These are phyloP conservation scores for Oenanthe sinensis DNA, from an alignment of 129 eudicot species.

Conservation along the genomic window DNA sequence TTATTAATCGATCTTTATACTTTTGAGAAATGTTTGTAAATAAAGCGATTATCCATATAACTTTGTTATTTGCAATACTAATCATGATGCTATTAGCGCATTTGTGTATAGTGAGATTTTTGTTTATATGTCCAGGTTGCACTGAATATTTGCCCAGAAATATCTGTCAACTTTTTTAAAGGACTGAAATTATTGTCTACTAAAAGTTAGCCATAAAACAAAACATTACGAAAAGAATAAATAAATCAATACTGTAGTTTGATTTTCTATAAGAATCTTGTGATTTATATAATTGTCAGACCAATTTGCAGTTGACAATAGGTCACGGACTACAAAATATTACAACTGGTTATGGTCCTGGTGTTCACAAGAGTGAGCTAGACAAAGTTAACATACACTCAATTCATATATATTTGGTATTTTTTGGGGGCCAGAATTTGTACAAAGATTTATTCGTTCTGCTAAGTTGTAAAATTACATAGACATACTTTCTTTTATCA, in stretches of 20 bases:
- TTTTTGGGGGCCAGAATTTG: background rate
- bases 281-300: background rate
- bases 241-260: background rate
- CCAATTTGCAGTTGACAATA: background rate
- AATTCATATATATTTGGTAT: background rate
- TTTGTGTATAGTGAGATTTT: background rate
- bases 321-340: conserved; percentile 1
- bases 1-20: too few species aligned
- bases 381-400: background rate
- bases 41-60: background rate
- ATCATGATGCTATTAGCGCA: background rate
- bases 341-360: conserved; percentile 12
- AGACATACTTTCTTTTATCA: background rate
- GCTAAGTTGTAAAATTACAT: background rate
- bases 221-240: background rate
- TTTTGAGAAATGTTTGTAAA: background rate
- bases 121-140: background rate
- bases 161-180: background rate
- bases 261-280: conserved; percentile 7
- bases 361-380: conserved; percentile 5
- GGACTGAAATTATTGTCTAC: background rate
- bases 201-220: background rate
- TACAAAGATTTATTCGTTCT: background rate
- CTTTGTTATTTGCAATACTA: too few species aligned
- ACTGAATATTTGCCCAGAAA: background rate